Conservation (phyloP, 345 rosid genomes). For the Lumnitzera racemosa region DNA sequence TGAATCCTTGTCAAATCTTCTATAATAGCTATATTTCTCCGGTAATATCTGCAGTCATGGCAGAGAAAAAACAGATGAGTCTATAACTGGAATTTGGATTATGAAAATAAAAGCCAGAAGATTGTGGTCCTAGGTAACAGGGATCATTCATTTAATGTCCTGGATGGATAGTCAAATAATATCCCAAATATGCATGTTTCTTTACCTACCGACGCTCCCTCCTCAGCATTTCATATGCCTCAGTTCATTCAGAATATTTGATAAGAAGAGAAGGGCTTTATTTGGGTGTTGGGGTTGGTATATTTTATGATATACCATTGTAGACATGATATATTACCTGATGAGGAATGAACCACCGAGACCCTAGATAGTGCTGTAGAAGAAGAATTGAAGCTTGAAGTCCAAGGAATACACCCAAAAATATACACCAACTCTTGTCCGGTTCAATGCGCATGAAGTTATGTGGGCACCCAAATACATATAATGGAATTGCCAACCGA, state of each 20-base stretch:
- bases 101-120: neutral
- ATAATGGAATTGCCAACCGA: slow-evolving; percentile 78
- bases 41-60: slow-evolving; percentile 65
- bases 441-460: slow-evolving; percentile 93
- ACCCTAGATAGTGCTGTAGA: slow-evolving; percentile 91
- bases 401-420: slow-evolving; percentile 55
- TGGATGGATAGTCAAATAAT: too few species aligned
- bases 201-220: too few species aligned
- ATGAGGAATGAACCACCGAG: slow-evolving; percentile 91
- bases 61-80: neutral
- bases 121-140: too few species aligned
- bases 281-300: too few species aligned
- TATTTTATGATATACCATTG: neutral
- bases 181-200: too few species aligned
- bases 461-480: slow-evolving; percentile 88
- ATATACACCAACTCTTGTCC: slow-evolving; percentile 73
- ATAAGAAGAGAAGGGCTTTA: too few species aligned
- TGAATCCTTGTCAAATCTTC: slow-evolving; percentile 49
- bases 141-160: too few species aligned
- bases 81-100: neutral
- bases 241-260: too few species aligned
- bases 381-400: slow-evolving; percentile 84
- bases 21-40: slow-evolving; percentile 84
- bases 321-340: slow-evolving; percentile 46
- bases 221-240: too few species aligned